These are phyloP conservation scores for Anthracocystis panici-leucophaei DNA, from an alignment of 1,284 basidiomycete genomes.

Conservation along the genomic window DNA sequence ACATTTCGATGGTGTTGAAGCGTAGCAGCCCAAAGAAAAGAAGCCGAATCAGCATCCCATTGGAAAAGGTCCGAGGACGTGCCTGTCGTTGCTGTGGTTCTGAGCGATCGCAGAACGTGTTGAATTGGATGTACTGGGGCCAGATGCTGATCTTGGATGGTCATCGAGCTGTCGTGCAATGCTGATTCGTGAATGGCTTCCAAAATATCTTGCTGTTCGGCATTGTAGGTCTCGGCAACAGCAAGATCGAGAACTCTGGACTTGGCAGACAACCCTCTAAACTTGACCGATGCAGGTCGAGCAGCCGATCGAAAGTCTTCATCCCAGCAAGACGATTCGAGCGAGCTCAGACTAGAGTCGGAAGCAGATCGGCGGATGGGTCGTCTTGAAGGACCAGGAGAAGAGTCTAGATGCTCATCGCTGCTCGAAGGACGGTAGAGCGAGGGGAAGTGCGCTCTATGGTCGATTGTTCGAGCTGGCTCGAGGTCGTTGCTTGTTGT, in stretches of 20 bases:
- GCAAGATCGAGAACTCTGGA: slow-evolving; percentile 27
- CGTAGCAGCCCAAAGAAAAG: slow-evolving; percentile 43
- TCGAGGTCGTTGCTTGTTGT: slow-evolving; percentile 1
- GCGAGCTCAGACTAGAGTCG: slow-evolving; percentile 28
- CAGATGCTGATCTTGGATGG: slow-evolving; percentile 17
- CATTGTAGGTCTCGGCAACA: slow-evolving; percentile 4
- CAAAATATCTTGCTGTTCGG: slow-evolving; percentile 6
- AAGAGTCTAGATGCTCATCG: slow-evolving; percentile 26
- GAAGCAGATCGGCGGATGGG: slow-evolving; percentile 18
- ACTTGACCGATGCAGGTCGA: slow-evolving; percentile 22
- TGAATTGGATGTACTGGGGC: slow-evolving; percentile 38
- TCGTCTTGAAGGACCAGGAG: slow-evolving; percentile 20
- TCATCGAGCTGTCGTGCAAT: not conserved
- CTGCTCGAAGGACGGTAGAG: not conserved
- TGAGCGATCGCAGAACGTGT: slow-evolving; percentile 37
- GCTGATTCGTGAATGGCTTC: slow-evolving; percentile 34
- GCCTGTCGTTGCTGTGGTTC: slow-evolving; percentile 35
- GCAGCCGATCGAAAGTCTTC: slow-evolving; percentile 7
- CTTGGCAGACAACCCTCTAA: slow-evolving; percentile 27
- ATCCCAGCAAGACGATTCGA: slow-evolving; percentile 31
- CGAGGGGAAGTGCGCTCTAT: not conserved
- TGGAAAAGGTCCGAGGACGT: slow-evolving; percentile 51
- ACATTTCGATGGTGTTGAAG: slow-evolving; percentile 19
- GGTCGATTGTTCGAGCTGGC: not conserved
- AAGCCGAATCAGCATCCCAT: slow-evolving; percentile 41